phyloP scores from a whole-genome alignment of 768 basidiomycete genomes.

The Leucocoprinus birnbaumii region DNA sequence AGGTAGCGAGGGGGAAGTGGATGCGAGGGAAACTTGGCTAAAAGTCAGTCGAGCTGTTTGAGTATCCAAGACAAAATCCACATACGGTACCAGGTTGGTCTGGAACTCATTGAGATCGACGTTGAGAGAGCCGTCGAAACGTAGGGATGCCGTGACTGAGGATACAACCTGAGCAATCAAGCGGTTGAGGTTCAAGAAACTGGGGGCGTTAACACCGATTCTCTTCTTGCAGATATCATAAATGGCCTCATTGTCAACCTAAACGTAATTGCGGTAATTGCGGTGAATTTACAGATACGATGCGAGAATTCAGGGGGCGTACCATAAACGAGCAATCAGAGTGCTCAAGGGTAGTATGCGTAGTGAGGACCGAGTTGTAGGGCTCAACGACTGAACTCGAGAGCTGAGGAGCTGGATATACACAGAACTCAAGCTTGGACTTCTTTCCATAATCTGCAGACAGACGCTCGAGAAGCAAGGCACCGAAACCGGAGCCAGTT shows the following conservation, averaged over 20 bases:
- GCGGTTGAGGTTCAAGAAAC: conserved; percentile 92
- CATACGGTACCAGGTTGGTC: conserved; percentile 96
- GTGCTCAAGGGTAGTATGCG: conserved; percentile 98
- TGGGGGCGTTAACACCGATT: conserved; percentile 79
- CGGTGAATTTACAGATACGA: not conserved
- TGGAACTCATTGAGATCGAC: conserved; percentile 99
- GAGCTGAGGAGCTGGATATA: conserved; percentile 91
- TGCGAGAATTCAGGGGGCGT: too few relatives aligned
- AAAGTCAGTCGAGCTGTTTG: conserved; percentile 6
- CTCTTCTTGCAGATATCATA: conserved; percentile 99
- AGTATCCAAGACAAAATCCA: conserved; percentile 19
- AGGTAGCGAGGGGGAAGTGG: conserved; percentile 97
- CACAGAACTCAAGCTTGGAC: conserved; percentile 97
- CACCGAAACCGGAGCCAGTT: conserved; percentile 98
- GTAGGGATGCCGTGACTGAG: conserved; percentile 93
- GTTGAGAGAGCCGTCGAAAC: conserved; percentile 96
- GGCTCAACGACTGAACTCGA: conserved; percentile 97
- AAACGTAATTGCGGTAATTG: too few relatives aligned
- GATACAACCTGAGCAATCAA: conserved; percentile 99
- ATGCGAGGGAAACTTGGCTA: conserved; percentile 86
- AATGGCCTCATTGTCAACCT: conserved; percentile 99
- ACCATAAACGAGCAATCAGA: conserved; percentile 99
- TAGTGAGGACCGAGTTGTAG: conserved; percentile 97
- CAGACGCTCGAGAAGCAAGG: conserved; percentile 91
- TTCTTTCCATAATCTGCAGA: conserved; percentile 99